These are phyloP conservation scores for Tuber indicum DNA, from an alignment of 495 filamentous ascomycete genomes.

Conservation along the genomic window DNA sequence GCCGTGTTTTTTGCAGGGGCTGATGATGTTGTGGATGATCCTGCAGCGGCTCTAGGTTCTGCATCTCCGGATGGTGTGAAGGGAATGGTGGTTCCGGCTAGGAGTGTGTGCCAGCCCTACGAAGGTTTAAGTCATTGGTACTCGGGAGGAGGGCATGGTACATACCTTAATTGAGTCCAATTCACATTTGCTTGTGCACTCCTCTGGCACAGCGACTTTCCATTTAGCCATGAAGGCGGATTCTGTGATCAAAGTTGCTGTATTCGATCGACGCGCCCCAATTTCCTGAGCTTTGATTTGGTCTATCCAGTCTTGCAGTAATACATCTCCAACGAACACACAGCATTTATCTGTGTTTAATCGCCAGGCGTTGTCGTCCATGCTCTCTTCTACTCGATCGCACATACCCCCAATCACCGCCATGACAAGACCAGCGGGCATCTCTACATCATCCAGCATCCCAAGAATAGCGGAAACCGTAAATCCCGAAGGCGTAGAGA, in stretches of 20 bases:
- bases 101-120: constrained; percentile 31
- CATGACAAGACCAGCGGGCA: constrained; percentile 26
- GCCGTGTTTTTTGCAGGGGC: neutral
- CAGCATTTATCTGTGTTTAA: constrained; percentile 16
- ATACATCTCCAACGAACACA: constrained; percentile 11
- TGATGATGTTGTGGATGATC: neutral
- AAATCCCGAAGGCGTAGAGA: constrained; percentile 34
- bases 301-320: constrained; percentile 27
- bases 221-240: constrained; percentile 26
- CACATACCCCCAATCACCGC: constrained; percentile 20
- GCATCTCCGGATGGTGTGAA: constrained; percentile 11
- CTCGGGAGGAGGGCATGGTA: neutral
- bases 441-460: constrained; percentile 25
- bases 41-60: neutral
- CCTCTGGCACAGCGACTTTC: constrained; percentile 30
- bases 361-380: constrained; percentile 7
- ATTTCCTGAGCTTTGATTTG: neutral
- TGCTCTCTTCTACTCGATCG: constrained; percentile 9
- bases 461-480: constrained; percentile 14
- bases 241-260: neutral
- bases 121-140: neutral
- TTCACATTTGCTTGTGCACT: constrained; percentile 19
- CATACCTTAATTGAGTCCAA: constrained; percentile 34
- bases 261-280: too few relatives aligned
- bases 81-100: constrained; percentile 28